phyloP scores from a whole-genome alignment of 495 filamentous ascomycete genomes.

The Podospora pseudopauciseta region DNA sequence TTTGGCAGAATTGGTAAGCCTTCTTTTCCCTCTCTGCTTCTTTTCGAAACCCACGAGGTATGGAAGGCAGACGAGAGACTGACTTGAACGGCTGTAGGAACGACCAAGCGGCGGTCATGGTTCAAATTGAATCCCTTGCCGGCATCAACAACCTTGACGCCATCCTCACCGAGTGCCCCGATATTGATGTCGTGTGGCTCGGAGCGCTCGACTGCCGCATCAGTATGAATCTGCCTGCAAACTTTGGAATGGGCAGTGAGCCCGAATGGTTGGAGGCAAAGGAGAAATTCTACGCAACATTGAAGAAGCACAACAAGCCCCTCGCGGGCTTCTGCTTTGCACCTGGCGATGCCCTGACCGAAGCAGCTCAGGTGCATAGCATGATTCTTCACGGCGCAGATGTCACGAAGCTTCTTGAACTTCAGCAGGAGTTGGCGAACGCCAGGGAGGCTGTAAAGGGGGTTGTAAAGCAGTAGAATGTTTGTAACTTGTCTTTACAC shows the following conservation, averaged over 20 bases:
- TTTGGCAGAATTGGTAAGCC: slow-evolving; percentile 31
- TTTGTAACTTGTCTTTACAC: too few species aligned
- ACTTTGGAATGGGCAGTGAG: slow-evolving; percentile 29
- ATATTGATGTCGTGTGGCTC: slow-evolving; percentile 46
- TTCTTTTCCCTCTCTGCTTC: not conserved
- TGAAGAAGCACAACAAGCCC: slow-evolving; percentile 45
- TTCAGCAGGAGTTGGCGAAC: slow-evolving; percentile 18
- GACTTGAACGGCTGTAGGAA: slow-evolving; percentile 19
- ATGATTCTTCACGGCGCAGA: slow-evolving; percentile 29
- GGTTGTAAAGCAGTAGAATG: not conserved
- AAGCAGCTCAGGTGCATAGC: slow-evolving; percentile 23
- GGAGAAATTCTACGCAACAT: slow-evolving; percentile 29
- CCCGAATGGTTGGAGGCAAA: slow-evolving; percentile 39
- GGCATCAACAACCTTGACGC: slow-evolving; percentile 52
- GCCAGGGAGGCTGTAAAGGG: slow-evolving; percentile 19
- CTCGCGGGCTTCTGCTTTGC: slow-evolving; percentile 25
- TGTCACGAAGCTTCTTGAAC: slow-evolving; percentile 23
- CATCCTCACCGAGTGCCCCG: slow-evolving; percentile 45
- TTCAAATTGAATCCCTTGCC: slow-evolving; percentile 52
- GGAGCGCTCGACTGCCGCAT: slow-evolving; percentile 42
- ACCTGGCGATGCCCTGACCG: slow-evolving; percentile 20
- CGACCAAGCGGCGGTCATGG: slow-evolving; percentile 44
- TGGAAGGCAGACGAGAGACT: not conserved
- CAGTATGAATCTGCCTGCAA: slow-evolving; percentile 38
- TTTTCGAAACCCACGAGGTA: not conserved